Percentiles rank a stretch among this genome's conserved stretches.
Conservation (phyloP, 768 basidiomycete species). For the Mycena sanguinolenta region DNA sequence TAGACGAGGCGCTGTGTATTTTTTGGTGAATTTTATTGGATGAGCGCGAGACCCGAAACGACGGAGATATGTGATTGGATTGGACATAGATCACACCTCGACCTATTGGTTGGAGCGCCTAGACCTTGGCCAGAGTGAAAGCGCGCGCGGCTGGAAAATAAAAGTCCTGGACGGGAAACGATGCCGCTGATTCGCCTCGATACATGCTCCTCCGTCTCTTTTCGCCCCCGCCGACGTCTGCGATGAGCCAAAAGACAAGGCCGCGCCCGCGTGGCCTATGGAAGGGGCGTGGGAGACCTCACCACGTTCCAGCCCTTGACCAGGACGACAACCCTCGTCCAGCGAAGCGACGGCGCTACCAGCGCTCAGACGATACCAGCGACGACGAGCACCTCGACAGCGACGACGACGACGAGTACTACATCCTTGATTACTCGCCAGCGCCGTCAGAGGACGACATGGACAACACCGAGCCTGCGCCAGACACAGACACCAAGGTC, state of each 20-base stretch:
- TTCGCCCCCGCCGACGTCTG: slow-evolving; percentile 5
- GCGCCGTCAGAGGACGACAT: slow-evolving; percentile 17
- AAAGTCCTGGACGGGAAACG: slow-evolving; percentile 8
- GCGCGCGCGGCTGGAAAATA: slow-evolving; percentile 14
- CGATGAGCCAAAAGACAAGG: background rate
- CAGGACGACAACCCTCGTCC: slow-evolving; percentile 19
- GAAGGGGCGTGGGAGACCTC: slow-evolving; percentile 34
- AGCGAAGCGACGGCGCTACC: slow-evolving; percentile 25
- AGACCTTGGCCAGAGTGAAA: slow-evolving; percentile 23
- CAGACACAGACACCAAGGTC: slow-evolving; percentile 34
- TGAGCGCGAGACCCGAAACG: too few relatives aligned
- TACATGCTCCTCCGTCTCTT: slow-evolving; percentile 16
- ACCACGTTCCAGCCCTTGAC: slow-evolving; percentile 21
- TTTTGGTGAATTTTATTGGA: slow-evolving; percentile 5
- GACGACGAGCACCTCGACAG: slow-evolving; percentile 2
- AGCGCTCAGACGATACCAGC: slow-evolving; percentile 32
- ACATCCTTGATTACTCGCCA: slow-evolving; percentile 24
- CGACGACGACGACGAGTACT: slow-evolving; percentile 33
- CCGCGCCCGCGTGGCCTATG: slow-evolving; percentile 30
- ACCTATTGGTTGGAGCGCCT: slow-evolving; percentile 12
- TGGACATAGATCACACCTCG: slow-evolving; percentile 3
- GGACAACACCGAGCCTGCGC: slow-evolving; percentile 9
- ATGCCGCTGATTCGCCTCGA: slow-evolving; percentile 19
- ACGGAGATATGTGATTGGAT: background rate
- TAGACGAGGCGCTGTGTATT: background rate